These are phyloP conservation scores for Moniliophthora roreri DNA, from an alignment of 1,284 basidiomycete species.

Conservation along the genomic window DNA sequence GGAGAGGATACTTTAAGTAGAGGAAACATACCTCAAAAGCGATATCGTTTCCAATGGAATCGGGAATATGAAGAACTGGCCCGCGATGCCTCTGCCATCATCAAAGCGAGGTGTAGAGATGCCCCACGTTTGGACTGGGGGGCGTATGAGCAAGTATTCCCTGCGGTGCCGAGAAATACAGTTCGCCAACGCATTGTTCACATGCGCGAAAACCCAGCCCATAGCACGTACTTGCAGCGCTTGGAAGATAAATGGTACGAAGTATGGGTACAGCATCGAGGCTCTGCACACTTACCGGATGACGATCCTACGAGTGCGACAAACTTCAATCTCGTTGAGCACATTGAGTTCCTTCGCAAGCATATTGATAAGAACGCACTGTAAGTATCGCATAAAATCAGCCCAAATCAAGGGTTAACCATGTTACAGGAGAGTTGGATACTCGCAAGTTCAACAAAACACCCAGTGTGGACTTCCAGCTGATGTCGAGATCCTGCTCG, in stretches of 20 bases:
- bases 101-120: conserved; percentile 73
- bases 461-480: conserved; percentile 40
- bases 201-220: conserved; percentile 63
- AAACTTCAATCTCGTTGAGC: conserved; percentile 75
- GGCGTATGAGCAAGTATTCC: conserved; percentile 78
- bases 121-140: conserved; percentile 64
- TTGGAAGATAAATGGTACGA: conserved; percentile 82
- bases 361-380: conserved; percentile 83
- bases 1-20: conserved; percentile 8
- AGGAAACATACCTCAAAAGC: conserved; percentile 32
- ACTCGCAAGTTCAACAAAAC: conserved; percentile 44
- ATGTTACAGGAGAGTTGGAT: conserved; percentile 52
- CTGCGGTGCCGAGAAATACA: conserved; percentile 63
- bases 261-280: conserved; percentile 73
- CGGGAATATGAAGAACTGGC: conserved; percentile 85
- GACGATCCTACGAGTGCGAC: conserved; percentile 63
- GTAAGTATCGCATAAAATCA: conserved; percentile 62
- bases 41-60: conserved; percentile 81
- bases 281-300: conserved; percentile 69
- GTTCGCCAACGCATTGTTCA: conserved; percentile 64
- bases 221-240: conserved; percentile 73
- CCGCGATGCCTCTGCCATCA: conserved; percentile 80
- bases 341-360: conserved; percentile 77
- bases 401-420: conserved; percentile 3
- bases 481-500: conserved; percentile 46